These are phyloP conservation scores for Chalciporus sp. DNA, from an alignment of 1,284 basidiomycete genomes.

Conservation along the genomic window DNA sequence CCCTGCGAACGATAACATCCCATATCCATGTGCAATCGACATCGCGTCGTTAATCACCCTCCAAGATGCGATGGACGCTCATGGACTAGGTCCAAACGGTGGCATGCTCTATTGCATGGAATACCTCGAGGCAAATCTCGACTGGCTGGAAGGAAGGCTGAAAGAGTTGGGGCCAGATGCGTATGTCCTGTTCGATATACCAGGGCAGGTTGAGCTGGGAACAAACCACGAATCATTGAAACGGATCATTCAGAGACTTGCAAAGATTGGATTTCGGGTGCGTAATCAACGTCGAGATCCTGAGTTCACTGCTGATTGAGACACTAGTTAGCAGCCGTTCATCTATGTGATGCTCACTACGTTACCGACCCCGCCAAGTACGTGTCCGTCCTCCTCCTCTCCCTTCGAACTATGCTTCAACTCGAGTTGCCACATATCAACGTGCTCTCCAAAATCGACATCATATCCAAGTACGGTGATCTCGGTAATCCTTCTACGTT, in stretches of 20 bases:
- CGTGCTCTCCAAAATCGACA: conserved; percentile 94
- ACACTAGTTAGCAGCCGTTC: conserved; percentile 85
- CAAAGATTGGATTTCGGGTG: conserved; percentile 85
- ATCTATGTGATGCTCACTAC: conserved; percentile 96
- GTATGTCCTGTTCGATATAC: conserved; percentile 95
- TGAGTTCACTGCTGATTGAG: conserved; percentile 8
- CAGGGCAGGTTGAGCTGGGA: conserved; percentile 96
- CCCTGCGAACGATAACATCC: conserved; percentile 88
- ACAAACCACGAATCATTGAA: conserved; percentile 94
- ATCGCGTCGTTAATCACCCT: conserved; percentile 89
- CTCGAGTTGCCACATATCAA: conserved; percentile 97
- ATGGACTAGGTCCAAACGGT: conserved; percentile 92
- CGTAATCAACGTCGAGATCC: conserved; percentile 36
- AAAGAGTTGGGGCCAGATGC: conserved; percentile 68
- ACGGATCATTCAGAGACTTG: conserved; percentile 66
- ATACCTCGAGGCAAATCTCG: conserved; percentile 93
- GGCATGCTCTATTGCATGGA: conserved; percentile 98
- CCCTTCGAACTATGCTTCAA: conserved; percentile 96
- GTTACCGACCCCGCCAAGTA: conserved; percentile 97
- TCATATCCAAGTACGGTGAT: conserved; percentile 86
- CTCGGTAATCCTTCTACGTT: conserved; percentile 57
- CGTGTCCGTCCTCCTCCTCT: conserved; percentile 89
- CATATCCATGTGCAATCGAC: conserved; percentile 90
- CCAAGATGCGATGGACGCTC: conserved; percentile 85
- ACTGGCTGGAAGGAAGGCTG: conserved; percentile 88